Evolutionary conservation across 1,284 basidiomycete species (phyloP).

Genomic region (Mycena citricolor): DNA sequence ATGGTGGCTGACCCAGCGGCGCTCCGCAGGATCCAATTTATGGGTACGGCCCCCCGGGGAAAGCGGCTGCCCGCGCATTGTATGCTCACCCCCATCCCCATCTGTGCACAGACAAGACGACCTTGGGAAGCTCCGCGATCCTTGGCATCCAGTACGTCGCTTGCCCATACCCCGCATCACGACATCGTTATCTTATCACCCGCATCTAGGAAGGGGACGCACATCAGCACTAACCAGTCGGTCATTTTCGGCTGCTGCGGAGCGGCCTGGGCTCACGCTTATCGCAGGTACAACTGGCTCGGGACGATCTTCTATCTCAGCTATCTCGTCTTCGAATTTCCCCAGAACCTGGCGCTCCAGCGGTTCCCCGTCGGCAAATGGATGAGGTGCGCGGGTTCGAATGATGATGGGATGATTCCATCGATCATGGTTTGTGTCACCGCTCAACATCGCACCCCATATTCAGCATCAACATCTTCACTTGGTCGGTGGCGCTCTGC

Average conservation of each 20-base stretch:
- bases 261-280: not conserved
- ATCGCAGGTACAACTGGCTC: slow-evolving; percentile 8
- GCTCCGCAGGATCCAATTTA: slow-evolving; percentile 6
- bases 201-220: slow-evolving; percentile 4
- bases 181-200: too few species aligned
- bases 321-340: slow-evolving; percentile 43
- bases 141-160: slow-evolving; percentile 6
- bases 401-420: slow-evolving; percentile 48
- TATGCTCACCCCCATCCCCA: slow-evolving; percentile 8
- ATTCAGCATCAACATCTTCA: slow-evolving; percentile 60
- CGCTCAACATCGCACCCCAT: not conserved
- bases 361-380: slow-evolving; percentile 78
- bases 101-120: slow-evolving; percentile 11
- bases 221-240: slow-evolving; percentile 8
- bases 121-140: slow-evolving; percentile 8
- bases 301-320: slow-evolving; percentile 62
- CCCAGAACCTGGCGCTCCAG: slow-evolving; percentile 51
- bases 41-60: slow-evolving; percentile 1
- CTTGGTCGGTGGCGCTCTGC: slow-evolving; percentile 64
- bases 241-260: not conserved
- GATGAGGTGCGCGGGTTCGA: slow-evolving; percentile 59
- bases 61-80: slow-evolving; percentile 8
- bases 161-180: not conserved
- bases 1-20: slow-evolving; percentile 2
- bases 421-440: not conserved